phyloP scores from a whole-genome alignment of 2,329 filamentous ascomycete species.

The Ustilaginoidea virens region DNA sequence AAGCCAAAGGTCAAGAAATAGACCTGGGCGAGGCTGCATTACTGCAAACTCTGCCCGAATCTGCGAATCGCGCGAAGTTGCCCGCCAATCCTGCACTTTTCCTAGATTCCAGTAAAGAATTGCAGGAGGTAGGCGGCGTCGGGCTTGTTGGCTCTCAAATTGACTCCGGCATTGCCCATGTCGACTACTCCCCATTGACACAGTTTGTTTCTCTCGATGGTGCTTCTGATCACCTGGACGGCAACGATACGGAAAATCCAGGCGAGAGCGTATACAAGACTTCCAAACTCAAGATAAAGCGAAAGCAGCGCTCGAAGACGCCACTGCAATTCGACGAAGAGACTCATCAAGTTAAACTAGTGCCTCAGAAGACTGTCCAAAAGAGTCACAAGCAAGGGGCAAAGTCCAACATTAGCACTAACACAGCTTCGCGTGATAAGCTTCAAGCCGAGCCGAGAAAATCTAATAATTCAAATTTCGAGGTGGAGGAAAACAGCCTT shows the following conservation, averaged over 20 bases:
- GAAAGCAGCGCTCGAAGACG: constrained; percentile 18
- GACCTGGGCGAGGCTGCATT: too few relatives aligned
- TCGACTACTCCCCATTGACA: too few relatives aligned
- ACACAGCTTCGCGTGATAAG: too few relatives aligned
- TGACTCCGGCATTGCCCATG: neutral
- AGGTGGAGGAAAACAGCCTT: too few relatives aligned
- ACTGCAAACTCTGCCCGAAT: too few relatives aligned
- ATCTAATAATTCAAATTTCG: too few relatives aligned
- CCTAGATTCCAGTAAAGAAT: too few relatives aligned
- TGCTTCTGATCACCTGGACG: neutral
- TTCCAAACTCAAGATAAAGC: constrained; percentile 8
- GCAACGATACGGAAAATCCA: neutral
- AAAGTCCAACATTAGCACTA: too few relatives aligned
- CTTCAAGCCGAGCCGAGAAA: neutral
- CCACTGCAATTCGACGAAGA: constrained; percentile 17
- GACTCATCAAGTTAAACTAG: constrained; percentile 12
- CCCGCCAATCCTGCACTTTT: too few relatives aligned
- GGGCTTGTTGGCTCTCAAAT: neutral
- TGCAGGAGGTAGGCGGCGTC: too few relatives aligned
- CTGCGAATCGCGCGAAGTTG: too few relatives aligned
- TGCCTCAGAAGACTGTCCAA: constrained; percentile 1
- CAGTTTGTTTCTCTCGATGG: constrained; percentile 2
- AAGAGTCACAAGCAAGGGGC: too few relatives aligned
- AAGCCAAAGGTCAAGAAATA: neutral
- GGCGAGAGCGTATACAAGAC: neutral